phyloP scores from a whole-genome alignment of 768 basidiomycete genomes.

The Boletus tylopilopsis region DNA sequence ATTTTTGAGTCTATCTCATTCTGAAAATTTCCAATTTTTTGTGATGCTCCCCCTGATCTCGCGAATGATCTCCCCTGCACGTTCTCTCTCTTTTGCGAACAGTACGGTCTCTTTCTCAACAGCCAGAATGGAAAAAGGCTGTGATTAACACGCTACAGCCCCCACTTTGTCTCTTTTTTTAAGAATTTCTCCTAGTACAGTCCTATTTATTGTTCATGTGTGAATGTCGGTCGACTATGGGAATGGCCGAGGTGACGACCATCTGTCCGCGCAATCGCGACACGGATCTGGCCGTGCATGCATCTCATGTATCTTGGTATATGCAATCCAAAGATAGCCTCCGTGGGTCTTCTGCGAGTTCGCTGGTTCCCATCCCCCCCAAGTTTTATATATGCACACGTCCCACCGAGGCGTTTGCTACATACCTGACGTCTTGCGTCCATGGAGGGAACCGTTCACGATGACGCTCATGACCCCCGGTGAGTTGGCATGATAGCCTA shows the following conservation, averaged over 20 bases:
- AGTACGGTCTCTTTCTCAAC: constrained; percentile 4
- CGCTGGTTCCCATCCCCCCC: constrained; percentile 6
- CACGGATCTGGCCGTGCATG: neutral
- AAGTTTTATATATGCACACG: neutral
- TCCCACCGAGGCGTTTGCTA: neutral
- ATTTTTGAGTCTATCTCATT: too few species aligned
- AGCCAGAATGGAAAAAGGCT: constrained; percentile 13
- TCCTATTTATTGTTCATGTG: too few species aligned
- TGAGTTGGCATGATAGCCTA: too few species aligned
- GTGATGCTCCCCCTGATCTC: too few species aligned
- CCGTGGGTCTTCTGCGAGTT: constrained; percentile 1
- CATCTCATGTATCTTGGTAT: too few species aligned
- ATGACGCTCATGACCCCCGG: neutral
- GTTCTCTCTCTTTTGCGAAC: constrained; percentile 8
- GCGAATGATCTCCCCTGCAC: neutral
- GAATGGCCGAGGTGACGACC: constrained; percentile 2
- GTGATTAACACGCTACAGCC: constrained; percentile 6
- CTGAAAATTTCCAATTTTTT: too few species aligned
- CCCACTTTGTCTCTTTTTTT: neutral
- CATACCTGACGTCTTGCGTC: neutral
- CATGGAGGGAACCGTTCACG: neutral
- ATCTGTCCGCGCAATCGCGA: neutral
- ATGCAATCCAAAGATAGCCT: constrained; percentile 12
- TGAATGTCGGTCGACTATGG: neutral
- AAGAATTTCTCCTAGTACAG: too few species aligned